phyloP scores from a whole-genome alignment of 768 basidiomycete genomes.

The Pleurotus platypus region DNA sequence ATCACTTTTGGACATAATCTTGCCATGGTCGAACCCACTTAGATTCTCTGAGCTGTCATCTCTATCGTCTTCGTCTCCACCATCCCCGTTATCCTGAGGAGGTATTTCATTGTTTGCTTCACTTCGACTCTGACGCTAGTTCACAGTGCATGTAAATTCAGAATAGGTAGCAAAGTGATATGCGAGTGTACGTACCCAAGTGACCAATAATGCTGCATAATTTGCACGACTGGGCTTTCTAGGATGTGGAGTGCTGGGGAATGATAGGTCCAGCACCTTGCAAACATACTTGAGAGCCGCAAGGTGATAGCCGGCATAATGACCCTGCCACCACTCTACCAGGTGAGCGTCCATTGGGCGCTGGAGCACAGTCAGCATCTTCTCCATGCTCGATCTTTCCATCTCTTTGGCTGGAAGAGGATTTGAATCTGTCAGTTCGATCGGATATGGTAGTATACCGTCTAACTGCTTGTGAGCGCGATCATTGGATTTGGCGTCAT shows the following conservation, averaged over 20 bases:
- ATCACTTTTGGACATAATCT: neutral
- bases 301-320: neutral
- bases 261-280: neutral
- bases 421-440: neutral
- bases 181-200: no score
- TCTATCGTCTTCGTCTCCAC: neutral
- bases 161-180: no score
- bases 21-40: neutral
- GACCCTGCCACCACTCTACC: neutral
- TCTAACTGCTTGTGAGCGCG: no score
- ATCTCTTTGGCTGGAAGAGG: neutral
- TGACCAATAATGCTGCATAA: no score
- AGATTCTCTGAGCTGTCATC: no score
- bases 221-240: no score
- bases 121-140: neutral
- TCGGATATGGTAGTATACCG: neutral
- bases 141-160: neutral
- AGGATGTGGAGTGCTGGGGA: no score
- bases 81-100: neutral
- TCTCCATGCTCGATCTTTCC: neutral
- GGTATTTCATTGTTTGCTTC: no score
- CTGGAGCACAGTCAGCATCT: neutral
- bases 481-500: neutral
- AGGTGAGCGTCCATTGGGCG: neutral
- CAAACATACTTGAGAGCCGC: neutral